phyloP scores from a whole-genome alignment of 768 basidiomycete genomes.

The Suillus occidentalis region DNA sequence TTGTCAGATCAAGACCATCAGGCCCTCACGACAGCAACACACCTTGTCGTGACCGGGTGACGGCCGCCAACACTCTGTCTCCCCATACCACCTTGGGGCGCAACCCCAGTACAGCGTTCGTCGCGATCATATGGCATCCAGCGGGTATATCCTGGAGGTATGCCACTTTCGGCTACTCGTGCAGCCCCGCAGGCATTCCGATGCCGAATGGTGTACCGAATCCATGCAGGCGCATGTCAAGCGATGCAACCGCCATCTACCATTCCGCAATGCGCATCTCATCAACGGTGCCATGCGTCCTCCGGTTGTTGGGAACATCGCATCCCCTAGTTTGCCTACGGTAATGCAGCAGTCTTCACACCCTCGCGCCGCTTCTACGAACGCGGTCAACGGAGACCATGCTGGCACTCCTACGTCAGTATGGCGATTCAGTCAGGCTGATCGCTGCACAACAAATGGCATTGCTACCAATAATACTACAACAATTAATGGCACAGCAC shows the following conservation, averaged over 20 bases:
- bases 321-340: conserved; percentile 24
- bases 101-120: conserved; percentile 24
- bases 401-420: conserved; percentile 33
- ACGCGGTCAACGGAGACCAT: conserved; percentile 21
- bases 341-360: conserved; percentile 32
- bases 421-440: conserved; percentile 38
- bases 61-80: too few relatives aligned
- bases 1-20: too few relatives aligned
- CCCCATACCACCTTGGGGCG: too few relatives aligned
- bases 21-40: too few relatives aligned
- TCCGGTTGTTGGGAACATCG: conserved; percentile 35
- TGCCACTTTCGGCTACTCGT: too few relatives aligned
- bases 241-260: conserved; percentile 54
- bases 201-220: conserved; percentile 43
- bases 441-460: conserved; percentile 19
- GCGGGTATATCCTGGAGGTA: conserved; percentile 18
- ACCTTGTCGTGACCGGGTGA: too few relatives aligned
- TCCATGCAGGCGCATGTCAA: conserved; percentile 58
- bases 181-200: too few relatives aligned
- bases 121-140: conserved; percentile 24
- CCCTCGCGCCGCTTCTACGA: conserved; percentile 31
- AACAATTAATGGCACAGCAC: too few relatives aligned
- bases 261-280: conserved; percentile 63
- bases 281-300: conserved; percentile 48
- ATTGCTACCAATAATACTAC: too few relatives aligned